Conservation (phyloP, 441 rosid species). For the Euphorbia neoarborescens region DNA sequence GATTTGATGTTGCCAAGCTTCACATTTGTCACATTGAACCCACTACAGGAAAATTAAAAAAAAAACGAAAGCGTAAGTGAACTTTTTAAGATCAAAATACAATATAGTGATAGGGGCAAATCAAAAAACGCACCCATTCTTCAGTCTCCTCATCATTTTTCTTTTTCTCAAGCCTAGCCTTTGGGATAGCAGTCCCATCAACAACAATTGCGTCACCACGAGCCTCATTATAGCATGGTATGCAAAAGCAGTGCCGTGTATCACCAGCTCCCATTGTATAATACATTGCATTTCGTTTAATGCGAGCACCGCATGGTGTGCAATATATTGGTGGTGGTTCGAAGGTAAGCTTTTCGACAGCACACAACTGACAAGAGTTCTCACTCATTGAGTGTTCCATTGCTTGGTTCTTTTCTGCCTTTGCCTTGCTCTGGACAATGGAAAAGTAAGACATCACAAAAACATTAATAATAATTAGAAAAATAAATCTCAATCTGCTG, state of each 20-base stretch:
- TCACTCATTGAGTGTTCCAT: slow-evolving; percentile 98
- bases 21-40: slow-evolving; percentile 99
- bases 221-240: slow-evolving; percentile 94
- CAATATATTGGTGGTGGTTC: slow-evolving; percentile 99
- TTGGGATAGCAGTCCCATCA: slow-evolving; percentile 66
- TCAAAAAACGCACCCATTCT: slow-evolving; percentile 73
- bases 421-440: slow-evolving; percentile 76
- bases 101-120: slow-evolving; percentile 18
- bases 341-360: slow-evolving; percentile 98
- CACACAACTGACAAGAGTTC: slow-evolving; percentile 98
- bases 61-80: slow-evolving; percentile 19
- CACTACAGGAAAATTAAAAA: slow-evolving; percentile 53
- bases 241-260: slow-evolving; percentile 89
- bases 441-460: slow-evolving; percentile 9
- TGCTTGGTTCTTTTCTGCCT: slow-evolving; percentile 96
- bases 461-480: background rate
- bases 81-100: slow-evolving; percentile 11
- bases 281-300: slow-evolving; percentile 95
- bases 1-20: slow-evolving; percentile 99
- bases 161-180: slow-evolving; percentile 92
- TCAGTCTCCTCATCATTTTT: slow-evolving; percentile 99
- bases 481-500: background rate
- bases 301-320: slow-evolving; percentile 91
- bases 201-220: slow-evolving; percentile 76
- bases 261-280: slow-evolving; percentile 95